Evolutionary conservation across 2,329 filamentous ascomycete species (phyloP), one percentile per base, ranked within the genome.

Genomic region (Colletotrichum lentis): DNA sequence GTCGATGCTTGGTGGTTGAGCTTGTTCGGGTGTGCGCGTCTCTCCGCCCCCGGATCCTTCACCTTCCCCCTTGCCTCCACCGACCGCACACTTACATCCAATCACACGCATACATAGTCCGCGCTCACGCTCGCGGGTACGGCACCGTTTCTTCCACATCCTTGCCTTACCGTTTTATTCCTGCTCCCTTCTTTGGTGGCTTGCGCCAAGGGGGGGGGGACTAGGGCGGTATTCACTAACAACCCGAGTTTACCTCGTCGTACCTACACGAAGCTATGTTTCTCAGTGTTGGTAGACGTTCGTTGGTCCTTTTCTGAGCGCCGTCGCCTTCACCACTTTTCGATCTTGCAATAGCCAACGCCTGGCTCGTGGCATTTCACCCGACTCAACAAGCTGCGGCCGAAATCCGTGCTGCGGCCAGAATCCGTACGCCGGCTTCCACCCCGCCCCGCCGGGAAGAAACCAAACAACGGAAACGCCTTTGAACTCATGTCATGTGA

Each of bases 11-110:
- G 39, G 58, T 37, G 22, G 7, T 37, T 24, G 22, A 60, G 31
- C 16, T 37, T 31, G 31, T n/a, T 35, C 37, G 12, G n/a, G 22
- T 31, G 49, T 55, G 41, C 18, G 37, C 22, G 50, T 62, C 64
- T 61, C 41, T 41, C 35, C 8, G 3, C 35, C 22, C 22, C 31
- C 44, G 44, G 35, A 41, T 58, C 55, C 55, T 57, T 60, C 43
- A 57, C 20, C 65, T 55, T 49, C 54, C 31, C 61, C 37, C 47
- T 68, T 68, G 61, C 49, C 46, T 65, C 50, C 24, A 20, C 5
- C 31, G 18, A 43, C 53, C 22, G 35, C 22, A 39, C 20, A 11
- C 43, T 44, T 54, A 31, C 31, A 39, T 31, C 10, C 20, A 14
- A 35, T 44, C 47, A 31, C 20, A 39, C 22, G 5, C 43, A 27